phyloP scores from a whole-genome alignment of 805 yeast species.

The Torulaspora maleeae region DNA sequence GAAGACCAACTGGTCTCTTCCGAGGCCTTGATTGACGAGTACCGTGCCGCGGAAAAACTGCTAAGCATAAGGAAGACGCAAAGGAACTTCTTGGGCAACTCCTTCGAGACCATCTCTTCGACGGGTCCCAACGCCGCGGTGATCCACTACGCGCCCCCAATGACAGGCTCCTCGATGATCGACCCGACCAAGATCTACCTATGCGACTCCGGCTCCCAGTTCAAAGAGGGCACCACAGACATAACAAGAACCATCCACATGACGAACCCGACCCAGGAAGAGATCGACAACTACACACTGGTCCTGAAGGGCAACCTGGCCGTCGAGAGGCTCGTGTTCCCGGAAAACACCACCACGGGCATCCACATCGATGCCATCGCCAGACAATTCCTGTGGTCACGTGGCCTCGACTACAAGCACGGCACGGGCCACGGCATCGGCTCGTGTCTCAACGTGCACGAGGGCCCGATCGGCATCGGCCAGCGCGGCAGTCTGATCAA shows the following conservation, averaged over 20 bases:
- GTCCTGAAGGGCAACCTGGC: slow-evolving; percentile 92
- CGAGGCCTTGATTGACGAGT: slow-evolving; percentile 52
- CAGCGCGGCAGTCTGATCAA: slow-evolving; percentile 44
- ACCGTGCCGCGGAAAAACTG: slow-evolving; percentile 58
- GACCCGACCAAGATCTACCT: slow-evolving; percentile 66
- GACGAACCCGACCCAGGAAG: slow-evolving; percentile 49
- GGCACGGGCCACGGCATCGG: slow-evolving; percentile 99
- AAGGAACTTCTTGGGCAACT: slow-evolving; percentile 58
- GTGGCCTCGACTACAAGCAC: slow-evolving; percentile 83
- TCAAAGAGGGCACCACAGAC: slow-evolving; percentile 91
- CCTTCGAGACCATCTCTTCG: slow-evolving; percentile 73
- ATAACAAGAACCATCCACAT: slow-evolving; percentile 86
- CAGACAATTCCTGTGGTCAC: slow-evolving; percentile 73
- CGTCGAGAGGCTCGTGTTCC: slow-evolving; percentile 74
- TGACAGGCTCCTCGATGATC: slow-evolving; percentile 52
- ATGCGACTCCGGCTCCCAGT: slow-evolving; percentile 90
- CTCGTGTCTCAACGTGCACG: slow-evolving; percentile 84
- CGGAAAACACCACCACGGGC: slow-evolving; percentile 70
- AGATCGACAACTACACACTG: slow-evolving; percentile 65
- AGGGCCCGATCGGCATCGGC: slow-evolving; percentile 86
- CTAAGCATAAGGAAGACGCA: slow-evolving; percentile 49
- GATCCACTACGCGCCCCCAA: slow-evolving; percentile 70
- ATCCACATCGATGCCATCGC: slow-evolving; percentile 75
- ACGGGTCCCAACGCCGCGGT: slow-evolving; percentile 72
- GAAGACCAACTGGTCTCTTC: slow-evolving; percentile 49